Evolutionary conservation across 306 rosid genomes (phyloP), one percentile per base, ranked within the genome.

Genomic region (Trifolium fragiferum): DNA sequence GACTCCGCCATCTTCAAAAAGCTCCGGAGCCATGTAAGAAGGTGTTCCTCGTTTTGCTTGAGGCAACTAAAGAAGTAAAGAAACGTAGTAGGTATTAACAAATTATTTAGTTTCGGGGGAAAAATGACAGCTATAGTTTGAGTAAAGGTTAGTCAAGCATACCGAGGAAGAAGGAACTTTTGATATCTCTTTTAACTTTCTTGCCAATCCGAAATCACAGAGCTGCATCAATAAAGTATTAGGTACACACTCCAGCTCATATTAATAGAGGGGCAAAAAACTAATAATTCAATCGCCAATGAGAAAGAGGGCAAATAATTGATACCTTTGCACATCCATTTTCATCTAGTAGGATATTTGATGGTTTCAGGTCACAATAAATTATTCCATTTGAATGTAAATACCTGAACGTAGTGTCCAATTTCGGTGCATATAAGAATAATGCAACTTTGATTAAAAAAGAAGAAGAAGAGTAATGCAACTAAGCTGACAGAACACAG

Each of bases 31-130:
- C 99, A 94, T 94, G 81, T 94, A 94, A 78, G 83, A 90, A 41
- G 99, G 99, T 16, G 99, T 92, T 85, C 99, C 99, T 27, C 97
- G 97, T 81, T 87, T 94, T 68, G 97, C 91, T 82, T 86, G 96
- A 3, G 99, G 93, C 82, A 87, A 84, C 99, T 92, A 69, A 62
- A 88, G 65, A 83, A 33, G 78, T 68, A 50, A 65, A 81, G 33
- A 65, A 74, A 68, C 68, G 5, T 38, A 63, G 74, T 81, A 64
- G 43, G 59, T 35, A 62, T 84, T 60, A 86, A 51, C 47, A 63
- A 23, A 78, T 54, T 72, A 47, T 61, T 70, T 50, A 67, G 44
- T 57, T 59, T 58, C 18, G 15, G 20, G 9, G 49, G 40, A 73
- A 82, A 83, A 73, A 11, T 50, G 30, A 53, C 59, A 64, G 62